phyloP scores from a whole-genome alignment of 1,139 yeast species.

The Torulaspora pretoriensis region DNA sequence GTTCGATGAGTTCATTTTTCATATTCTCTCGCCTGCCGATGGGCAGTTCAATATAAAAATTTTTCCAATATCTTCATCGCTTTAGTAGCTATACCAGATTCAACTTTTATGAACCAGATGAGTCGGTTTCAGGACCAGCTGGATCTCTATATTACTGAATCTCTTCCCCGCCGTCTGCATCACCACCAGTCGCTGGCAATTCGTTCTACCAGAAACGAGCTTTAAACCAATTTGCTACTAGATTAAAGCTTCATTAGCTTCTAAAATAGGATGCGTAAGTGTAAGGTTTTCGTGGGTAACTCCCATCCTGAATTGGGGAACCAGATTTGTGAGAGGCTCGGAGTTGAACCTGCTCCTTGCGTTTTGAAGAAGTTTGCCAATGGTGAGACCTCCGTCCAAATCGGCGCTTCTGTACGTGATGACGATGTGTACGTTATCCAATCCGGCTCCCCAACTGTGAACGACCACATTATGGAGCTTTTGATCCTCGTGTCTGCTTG shows the following conservation, averaged over 20 bases:
- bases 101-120: slow-evolving; percentile 1
- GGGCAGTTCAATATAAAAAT: slow-evolving; percentile 10
- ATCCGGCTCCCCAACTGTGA: slow-evolving; percentile 82
- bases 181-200: background rate
- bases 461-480: slow-evolving; percentile 95
- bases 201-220: background rate
- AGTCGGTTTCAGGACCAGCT: slow-evolving; percentile 1
- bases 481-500: slow-evolving; percentile 91
- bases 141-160: background rate
- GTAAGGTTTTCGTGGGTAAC: slow-evolving; percentile 92
- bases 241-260: background rate
- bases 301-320: slow-evolving; percentile 94
- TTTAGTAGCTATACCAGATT: background rate
- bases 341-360: slow-evolving; percentile 95
- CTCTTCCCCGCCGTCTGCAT: background rate
- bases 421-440: slow-evolving; percentile 96
- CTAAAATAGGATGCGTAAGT: slow-evolving; percentile 69
- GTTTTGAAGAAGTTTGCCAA: slow-evolving; percentile 86
- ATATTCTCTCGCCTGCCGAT: slow-evolving; percentile 9
- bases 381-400: slow-evolving; percentile 95
- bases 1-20: slow-evolving; percentile 5
- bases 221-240: background rate
- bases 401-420: slow-evolving; percentile 91
- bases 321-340: slow-evolving; percentile 83
- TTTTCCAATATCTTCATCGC: slow-evolving; percentile 6